A percentile compares a stretch with the other conserved stretches of the same genome.
Conservation (phyloP, 148 eudicot genomes). For the Cornus florida region DNA sequence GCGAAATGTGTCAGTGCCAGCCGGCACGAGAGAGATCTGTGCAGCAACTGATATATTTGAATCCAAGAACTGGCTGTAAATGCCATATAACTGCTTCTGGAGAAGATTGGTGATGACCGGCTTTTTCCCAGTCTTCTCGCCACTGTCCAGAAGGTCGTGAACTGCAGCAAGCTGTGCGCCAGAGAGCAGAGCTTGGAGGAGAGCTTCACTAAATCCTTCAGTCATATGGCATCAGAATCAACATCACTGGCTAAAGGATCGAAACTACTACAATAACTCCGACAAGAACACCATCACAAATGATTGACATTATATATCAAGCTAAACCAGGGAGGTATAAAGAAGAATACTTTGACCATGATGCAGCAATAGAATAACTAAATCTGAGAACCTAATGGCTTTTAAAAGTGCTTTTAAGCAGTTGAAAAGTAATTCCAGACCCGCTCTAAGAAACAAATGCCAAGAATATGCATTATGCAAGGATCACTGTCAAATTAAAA, state of each 20-base stretch:
- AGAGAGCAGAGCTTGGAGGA: constrained; percentile 98
- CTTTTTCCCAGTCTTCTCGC: constrained; percentile 37
- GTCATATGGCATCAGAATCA: constrained; percentile 61
- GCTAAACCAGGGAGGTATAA: neutral
- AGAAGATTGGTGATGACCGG: constrained; percentile 63
- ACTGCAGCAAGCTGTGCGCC: constrained; percentile 95
- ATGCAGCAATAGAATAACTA: neutral
- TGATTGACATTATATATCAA: neutral
- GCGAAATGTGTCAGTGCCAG: neutral
- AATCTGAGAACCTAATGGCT: neutral
- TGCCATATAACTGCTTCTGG: constrained; percentile 61
- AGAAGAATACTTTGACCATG: neutral
- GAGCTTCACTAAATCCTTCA: constrained; percentile 96
- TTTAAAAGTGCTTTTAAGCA: no score
- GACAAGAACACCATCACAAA: neutral
- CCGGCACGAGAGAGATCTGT: constrained; percentile 48
- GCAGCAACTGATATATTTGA: constrained; percentile 72
- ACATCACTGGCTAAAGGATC: constrained; percentile 68
- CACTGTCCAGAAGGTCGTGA: constrained; percentile 64
- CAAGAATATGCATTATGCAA: constrained; percentile 45
- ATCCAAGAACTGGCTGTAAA: constrained; percentile 84
- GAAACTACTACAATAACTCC: constrained; percentile 52
- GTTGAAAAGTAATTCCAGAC: no score
- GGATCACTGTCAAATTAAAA: neutral
- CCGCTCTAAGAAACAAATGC: no score